Base-by-base conservation (phyloP, 2,329 filamentous ascomycete genomes). In the Didymosphaeria variabile region DNA sequence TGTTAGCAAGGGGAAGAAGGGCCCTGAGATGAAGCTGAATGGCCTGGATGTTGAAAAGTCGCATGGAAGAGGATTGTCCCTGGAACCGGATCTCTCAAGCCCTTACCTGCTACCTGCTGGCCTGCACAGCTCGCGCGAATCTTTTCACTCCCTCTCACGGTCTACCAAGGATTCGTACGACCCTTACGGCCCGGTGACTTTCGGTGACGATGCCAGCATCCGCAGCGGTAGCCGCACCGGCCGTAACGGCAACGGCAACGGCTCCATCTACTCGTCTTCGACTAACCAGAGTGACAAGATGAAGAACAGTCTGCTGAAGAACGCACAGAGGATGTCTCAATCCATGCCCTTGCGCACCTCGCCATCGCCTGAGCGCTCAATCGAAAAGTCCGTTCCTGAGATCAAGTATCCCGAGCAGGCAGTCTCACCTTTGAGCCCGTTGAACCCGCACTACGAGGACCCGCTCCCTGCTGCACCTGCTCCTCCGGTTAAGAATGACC, bases 91-190 rank as follows among this genome's bases (percentile, higher is more conserved):
- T 72, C 84, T 94, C 51, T 88, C 87, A 36, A 95, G 90, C 70
- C 95, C 95, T 1, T 99, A 98, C 76, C 86, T 99, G n/a, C 85
- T 98, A n/a, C 94, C 95, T 5, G 91, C 92, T 1, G 89, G 88
- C 57, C 74, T 94, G 21, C 88, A 95, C 45, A 85, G 87, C 72
- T 97, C 94, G 0, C 87, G 88, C 47, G 93, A 97, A 68, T 97
- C 94, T 5, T 84, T 98, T 64, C 89, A 94, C 77, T 96, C 93
- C 2, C 83, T 98, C 66, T 91, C 93, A 29, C 89, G 91, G 57
- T 90, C 90, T 2, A 85, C 94, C 49, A 85, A 88, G 59, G 86
- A 88, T 67, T 86, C 89, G 57, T 91, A 96, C 70, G 94, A 97
- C 77, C 94, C 93, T 38, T 98, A 97, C 79, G 88, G 92, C 54